Conservation (phyloP, 2,329 filamentous ascomycete species). For the Scedosporium apiospermum region DNA sequence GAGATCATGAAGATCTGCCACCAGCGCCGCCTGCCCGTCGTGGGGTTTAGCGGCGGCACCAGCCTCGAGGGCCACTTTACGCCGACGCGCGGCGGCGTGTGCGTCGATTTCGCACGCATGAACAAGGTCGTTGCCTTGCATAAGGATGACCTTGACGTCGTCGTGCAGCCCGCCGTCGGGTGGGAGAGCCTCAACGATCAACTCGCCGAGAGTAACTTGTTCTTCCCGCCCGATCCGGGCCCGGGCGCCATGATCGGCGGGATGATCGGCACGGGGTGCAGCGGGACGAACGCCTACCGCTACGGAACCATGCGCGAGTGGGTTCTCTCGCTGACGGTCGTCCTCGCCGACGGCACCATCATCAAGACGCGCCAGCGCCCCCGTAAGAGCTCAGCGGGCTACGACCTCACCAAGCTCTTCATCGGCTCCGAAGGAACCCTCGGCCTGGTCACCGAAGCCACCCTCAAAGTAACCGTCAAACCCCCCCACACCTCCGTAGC, state of each 20-base stretch:
- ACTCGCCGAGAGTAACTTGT: constrained; percentile 62
- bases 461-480: constrained; percentile 73
- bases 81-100: constrained; percentile 72
- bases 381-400: constrained; percentile 82
- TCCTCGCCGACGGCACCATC: constrained; percentile 80
- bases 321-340: constrained; percentile 79
- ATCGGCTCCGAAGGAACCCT: constrained; percentile 88
- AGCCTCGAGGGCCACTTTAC: constrained; percentile 85
- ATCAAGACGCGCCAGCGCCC: constrained; percentile 84
- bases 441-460: constrained; percentile 84
- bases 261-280: constrained; percentile 66
- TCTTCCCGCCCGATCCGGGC: constrained; percentile 87
- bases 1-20: constrained; percentile 85
- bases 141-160: constrained; percentile 65
- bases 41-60: constrained; percentile 79
- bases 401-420: constrained; percentile 83
- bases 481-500: constrained; percentile 75
- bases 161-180: constrained; percentile 72
- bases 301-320: constrained; percentile 95
- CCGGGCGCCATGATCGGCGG: constrained; percentile 89
- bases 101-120: constrained; percentile 81
- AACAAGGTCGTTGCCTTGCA: constrained; percentile 69
- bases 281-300: constrained; percentile 81
- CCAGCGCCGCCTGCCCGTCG: constrained; percentile 69
- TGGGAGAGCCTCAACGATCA: constrained; percentile 82